Conservation (phyloP, 805 yeast genomes). For the Dipodascus albidus region DNA sequence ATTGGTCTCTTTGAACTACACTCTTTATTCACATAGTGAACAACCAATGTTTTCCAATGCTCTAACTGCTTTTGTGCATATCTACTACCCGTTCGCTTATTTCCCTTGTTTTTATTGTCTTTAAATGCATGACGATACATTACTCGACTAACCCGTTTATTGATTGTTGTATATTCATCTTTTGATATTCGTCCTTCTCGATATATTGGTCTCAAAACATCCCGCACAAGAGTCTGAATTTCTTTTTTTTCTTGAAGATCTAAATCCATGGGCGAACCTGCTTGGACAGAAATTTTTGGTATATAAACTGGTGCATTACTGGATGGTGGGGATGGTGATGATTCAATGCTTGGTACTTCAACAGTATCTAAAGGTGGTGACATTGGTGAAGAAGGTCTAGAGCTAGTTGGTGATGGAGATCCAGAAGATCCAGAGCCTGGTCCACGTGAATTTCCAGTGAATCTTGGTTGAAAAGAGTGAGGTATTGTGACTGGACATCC, state of each 20-base stretch:
- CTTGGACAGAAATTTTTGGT: neutral
- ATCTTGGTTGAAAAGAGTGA: neutral
- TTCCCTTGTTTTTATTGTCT: conserved; percentile 1
- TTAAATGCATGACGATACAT: conserved; percentile 34
- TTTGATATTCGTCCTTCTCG: conserved; percentile 25
- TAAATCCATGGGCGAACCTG: conserved; percentile 7
- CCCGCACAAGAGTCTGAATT: conserved; percentile 49
- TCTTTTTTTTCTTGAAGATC: conserved; percentile 37
- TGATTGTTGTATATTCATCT: conserved; percentile 45
- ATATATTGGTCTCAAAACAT: conserved; percentile 39
- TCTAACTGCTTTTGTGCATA: neutral
- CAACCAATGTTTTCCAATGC: neutral
- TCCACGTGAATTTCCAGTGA: neutral
- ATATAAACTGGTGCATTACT: conserved; percentile 2
- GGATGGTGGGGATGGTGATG: conserved; percentile 11
- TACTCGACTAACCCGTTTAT: conserved; percentile 49
- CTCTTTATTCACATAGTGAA: neutral
- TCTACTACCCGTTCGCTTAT: neutral
- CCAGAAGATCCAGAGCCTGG: conserved; percentile 5
- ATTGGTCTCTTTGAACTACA: no score
- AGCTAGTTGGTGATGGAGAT: conserved; percentile 4
- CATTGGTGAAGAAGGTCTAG: conserved; percentile 1
- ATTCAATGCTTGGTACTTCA: neutral
- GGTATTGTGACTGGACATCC: neutral
- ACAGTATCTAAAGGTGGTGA: neutral